phyloP scores from a whole-genome alignment of 2,329 filamentous ascomycete species.

The Claviceps pusilla region DNA sequence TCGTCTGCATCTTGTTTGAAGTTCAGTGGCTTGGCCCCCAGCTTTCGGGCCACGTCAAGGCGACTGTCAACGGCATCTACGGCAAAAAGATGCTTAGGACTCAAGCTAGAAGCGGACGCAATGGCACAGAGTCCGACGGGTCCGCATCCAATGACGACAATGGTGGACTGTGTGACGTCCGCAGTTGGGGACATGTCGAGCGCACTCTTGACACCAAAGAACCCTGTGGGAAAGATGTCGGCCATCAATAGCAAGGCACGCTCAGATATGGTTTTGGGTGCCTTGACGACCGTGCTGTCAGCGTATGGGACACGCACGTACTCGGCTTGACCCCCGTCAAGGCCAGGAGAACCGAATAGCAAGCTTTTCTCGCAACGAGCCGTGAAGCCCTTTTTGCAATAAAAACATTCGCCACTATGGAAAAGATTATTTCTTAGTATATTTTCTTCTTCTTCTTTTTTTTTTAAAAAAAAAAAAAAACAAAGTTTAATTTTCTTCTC shows the following conservation, averaged over 20 bases:
- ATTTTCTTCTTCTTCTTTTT: too few species aligned
- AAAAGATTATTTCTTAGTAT: too few species aligned
- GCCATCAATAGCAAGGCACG: slow-evolving; percentile 74
- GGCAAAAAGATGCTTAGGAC: slow-evolving; percentile 61
- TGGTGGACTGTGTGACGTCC: slow-evolving; percentile 38
- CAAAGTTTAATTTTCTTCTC: not conserved
- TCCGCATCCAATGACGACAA: slow-evolving; percentile 73
- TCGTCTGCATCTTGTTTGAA: slow-evolving; percentile 48
- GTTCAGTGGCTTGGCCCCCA: slow-evolving; percentile 75
- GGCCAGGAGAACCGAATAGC: slow-evolving; percentile 52
- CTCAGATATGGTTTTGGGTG: slow-evolving; percentile 52
- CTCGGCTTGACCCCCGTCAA: slow-evolving; percentile 72
- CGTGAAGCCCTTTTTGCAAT: slow-evolving; percentile 62
- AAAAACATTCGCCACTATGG: slow-evolving; percentile 53
- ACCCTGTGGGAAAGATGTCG: slow-evolving; percentile 81
- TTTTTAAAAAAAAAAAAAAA: too few species aligned
- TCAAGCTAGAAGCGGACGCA: slow-evolving; percentile 59
- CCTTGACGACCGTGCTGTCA: slow-evolving; percentile 64
- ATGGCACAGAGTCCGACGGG: slow-evolving; percentile 75
- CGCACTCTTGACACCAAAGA: slow-evolving; percentile 67
- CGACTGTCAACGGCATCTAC: slow-evolving; percentile 65
- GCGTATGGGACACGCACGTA: slow-evolving; percentile 70
- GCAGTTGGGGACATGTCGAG: slow-evolving; percentile 43
- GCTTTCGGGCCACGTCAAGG: slow-evolving; percentile 52
- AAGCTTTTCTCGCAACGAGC: slow-evolving; percentile 58